A percentile compares a stretch with the other conserved stretches of the same genome.
These are phyloP conservation scores for Saitozyma podzolica DNA, from an alignment of 768 basidiomycete genomes.

Conservation along the genomic window DNA sequence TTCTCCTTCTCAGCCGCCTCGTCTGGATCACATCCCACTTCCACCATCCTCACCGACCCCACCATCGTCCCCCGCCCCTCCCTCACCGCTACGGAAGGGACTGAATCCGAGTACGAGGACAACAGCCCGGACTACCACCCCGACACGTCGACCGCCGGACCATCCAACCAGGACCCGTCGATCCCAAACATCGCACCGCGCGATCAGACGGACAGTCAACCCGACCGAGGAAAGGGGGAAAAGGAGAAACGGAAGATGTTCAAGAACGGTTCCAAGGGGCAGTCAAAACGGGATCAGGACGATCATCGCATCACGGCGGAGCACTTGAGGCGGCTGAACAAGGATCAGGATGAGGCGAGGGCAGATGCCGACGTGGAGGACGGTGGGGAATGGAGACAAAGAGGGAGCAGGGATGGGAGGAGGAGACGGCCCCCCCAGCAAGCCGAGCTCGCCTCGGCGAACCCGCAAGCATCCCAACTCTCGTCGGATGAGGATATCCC, in stretches of 20 bases:
- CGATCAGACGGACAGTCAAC: background rate
- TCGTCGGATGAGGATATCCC: no score
- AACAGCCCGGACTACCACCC: background rate
- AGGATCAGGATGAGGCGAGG: background rate
- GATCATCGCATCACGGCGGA: background rate
- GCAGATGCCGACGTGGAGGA: background rate
- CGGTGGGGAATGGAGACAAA: no score
- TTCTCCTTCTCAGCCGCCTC: background rate
- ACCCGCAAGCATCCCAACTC: no score
- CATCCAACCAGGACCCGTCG: background rate
- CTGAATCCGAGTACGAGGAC: background rate
- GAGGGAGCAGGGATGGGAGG: no score
- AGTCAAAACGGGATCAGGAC: no score
- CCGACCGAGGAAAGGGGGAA: background rate
- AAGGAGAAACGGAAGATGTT: background rate
- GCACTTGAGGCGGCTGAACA: background rate
- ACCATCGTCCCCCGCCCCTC: background rate
- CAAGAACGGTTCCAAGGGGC: no score
- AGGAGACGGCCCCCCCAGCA: no score
- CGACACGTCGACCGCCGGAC: background rate
- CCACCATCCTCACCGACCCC: background rate
- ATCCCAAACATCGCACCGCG: background rate
- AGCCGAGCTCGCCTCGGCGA: no score
- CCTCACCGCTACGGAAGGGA: background rate
- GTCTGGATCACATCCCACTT: background rate